Percentiles rank a stretch among this genome's conserved stretches.
These are phyloP conservation scores for Lecanicillium sp. DNA, from an alignment of 2,329 filamentous ascomycete species.

Conservation along the genomic window DNA sequence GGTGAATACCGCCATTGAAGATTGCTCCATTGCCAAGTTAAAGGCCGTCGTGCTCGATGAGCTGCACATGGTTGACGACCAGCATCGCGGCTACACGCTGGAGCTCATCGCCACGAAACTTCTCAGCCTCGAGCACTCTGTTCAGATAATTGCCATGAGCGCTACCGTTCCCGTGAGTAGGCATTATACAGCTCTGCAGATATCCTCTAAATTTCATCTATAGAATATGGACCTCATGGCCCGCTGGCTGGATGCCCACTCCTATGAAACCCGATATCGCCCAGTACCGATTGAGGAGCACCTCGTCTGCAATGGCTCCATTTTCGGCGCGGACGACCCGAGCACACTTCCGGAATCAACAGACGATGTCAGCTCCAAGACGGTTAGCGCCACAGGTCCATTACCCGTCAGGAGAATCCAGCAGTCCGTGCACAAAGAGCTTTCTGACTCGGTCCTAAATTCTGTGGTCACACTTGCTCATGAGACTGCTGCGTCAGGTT, in stretches of 20 bases:
- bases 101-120: conserved; percentile 70
- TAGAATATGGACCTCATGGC: conserved; percentile 65
- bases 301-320: conserved; percentile 60
- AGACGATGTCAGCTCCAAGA: conserved; percentile 36
- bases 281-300: conserved; percentile 72
- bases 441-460: conserved; percentile 59
- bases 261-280: conserved; percentile 64
- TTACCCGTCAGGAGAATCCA: conserved; percentile 42
- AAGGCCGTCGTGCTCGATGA: conserved; percentile 67
- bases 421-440: conserved; percentile 50
- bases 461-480: conserved; percentile 61
- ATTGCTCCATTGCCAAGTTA: conserved; percentile 57
- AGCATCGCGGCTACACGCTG: conserved; percentile 65
- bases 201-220: background rate
- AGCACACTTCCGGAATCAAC: conserved; percentile 51
- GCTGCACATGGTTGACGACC: conserved; percentile 76
- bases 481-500: conserved; percentile 61
- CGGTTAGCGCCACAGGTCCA: conserved; percentile 25
- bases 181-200: background rate
- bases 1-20: conserved; percentile 65
- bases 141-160: conserved; percentile 74
- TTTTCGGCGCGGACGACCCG: conserved; percentile 54
- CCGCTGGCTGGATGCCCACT: conserved; percentile 62
- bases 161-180: conserved; percentile 61
- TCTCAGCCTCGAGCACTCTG: conserved; percentile 55